Base-by-base conservation (phyloP, 2,329 filamentous ascomycete species). In the Fusarium sp. region DNA sequence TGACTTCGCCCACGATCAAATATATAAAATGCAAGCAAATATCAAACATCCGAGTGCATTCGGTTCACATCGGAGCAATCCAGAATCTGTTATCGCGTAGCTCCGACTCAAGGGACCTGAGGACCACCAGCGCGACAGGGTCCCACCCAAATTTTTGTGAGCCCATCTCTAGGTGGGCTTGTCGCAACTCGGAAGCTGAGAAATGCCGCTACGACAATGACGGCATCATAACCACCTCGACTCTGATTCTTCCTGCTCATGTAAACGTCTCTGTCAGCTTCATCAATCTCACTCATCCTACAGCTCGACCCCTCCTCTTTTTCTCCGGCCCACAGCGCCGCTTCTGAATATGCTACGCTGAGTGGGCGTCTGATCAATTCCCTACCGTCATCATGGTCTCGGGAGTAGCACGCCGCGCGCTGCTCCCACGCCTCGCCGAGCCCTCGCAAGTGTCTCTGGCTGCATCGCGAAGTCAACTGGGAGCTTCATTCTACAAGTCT, bases 391-490 rank as follows among this genome's bases (percentile, higher is more conserved):
- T 71, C 70, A 85, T 85, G 83, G 80, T 80, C 76, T 79, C 81
- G 78, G 82, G 81, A 77, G 79, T 79, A 74, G 78, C 83, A 73
- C 83, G 82, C 71, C 81, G 81, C 73, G 78, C 79, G 77, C 78
- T 85, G 79, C 79, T 83, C 77, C 82, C 83, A 65, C 80, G 79
- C 73, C 78, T 81, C 75, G 78, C 77, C 69, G 76, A 77, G 66
- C 72, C 72, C 76, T 66, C 70, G 44, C 71, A 74, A 57, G 60
- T 67, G 54, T 58, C 68, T 56, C 51, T 70, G 46, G 50, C 65
- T 38, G 57, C 65, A 53, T 62, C 73, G 61, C 66, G 68, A 46
- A 67, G 56, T 61, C 62, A 69, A 67, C 56, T 68, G 53, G 60
- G 61, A 52, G 58, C 69, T 63, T 58, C 56, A 8, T 45, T 65